Evolutionary conservation across 2,329 filamentous ascomycete genomes (phyloP).

Genomic region (Aspergillus proliferans): DNA sequence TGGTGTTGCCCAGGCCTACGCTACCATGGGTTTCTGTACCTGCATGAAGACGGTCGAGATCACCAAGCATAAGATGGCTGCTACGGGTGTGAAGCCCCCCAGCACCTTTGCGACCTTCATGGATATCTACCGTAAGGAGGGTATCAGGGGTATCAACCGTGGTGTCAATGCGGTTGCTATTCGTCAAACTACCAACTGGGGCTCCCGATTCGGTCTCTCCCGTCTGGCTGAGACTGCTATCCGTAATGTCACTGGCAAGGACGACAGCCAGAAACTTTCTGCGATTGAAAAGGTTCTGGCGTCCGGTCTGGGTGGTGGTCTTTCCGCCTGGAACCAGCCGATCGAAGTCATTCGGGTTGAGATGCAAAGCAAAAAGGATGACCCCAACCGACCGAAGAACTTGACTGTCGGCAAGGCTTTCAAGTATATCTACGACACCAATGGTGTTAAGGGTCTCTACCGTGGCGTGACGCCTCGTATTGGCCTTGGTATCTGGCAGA

Average conservation of each 20-base stretch:
- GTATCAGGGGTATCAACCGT: slow-evolving; percentile 93
- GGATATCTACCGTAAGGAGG: slow-evolving; percentile 92
- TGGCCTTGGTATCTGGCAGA: slow-evolving; percentile 96
- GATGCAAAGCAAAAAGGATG: slow-evolving; percentile 99
- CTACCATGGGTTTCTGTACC: slow-evolving; percentile 99
- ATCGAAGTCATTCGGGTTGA: slow-evolving; percentile 99
- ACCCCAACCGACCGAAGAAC: slow-evolving; percentile 98
- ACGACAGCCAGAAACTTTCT: slow-evolving; percentile 68
- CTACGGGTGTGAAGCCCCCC: slow-evolving; percentile 73
- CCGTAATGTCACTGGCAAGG: slow-evolving; percentile 70
- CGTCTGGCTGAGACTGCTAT: slow-evolving; percentile 88
- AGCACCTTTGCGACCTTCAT: slow-evolving; percentile 93
- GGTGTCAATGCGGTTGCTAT: slow-evolving; percentile 98
- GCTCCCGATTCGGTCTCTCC: slow-evolving; percentile 87
- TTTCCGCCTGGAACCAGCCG: slow-evolving; percentile 98
- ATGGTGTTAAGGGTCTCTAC: slow-evolving; percentile 88
- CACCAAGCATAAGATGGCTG: slow-evolving; percentile 92
- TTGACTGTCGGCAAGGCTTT: slow-evolving; percentile 84
- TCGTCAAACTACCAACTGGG: slow-evolving; percentile 99
- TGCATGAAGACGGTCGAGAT: slow-evolving; percentile 99
- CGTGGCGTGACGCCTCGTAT: slow-evolving; percentile 91
- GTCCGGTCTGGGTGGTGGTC: slow-evolving; percentile 79
- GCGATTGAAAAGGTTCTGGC: slow-evolving; percentile 84
- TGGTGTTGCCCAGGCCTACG: slow-evolving; percentile 95
- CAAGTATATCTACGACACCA: slow-evolving; percentile 82